Evolutionary conservation across 2,329 filamentous ascomycete genomes (phyloP), one percentile per base, ranked within the genome.

Genomic region (Colletotrichum theobromicola): DNA sequence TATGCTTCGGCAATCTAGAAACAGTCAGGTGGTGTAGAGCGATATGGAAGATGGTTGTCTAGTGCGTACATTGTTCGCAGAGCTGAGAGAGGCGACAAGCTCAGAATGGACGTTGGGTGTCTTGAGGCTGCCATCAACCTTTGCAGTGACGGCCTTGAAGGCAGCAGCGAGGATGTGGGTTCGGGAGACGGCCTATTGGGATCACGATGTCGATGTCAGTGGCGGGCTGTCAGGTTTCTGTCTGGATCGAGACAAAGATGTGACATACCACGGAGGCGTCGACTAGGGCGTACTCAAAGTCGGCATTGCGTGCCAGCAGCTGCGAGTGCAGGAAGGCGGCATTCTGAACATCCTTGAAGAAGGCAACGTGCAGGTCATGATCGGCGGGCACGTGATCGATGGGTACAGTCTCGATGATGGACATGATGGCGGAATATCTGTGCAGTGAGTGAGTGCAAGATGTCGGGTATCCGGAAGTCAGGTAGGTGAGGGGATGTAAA

Each of bases 221-320:
- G 35, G 67, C 30, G 60, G 18, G 24, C 12, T n/a, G 50, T n/a
- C 26, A 30, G 3, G 35, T 24, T 12, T 13, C 35, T 21, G 13
- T 21, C 21, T 50, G 7, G 21, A 26, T 42, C 18, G 32, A 32
- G n/a, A 30, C 21, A n/a, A 57, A 35, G 15, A 13, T 70, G 12
- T 13, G 35, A 42, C 89, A 75, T 88, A 96, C 93, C 82, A 94
- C 91, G 60, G 91, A 92, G 24, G 95, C 95, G 85, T 99, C 96
- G 61, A 99, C 90, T 78, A 99, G 94, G 37, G 96, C 95, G 87
- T 98, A 98, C 84, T 98, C 95, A 79, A 96, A 98, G 10, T 93
- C 93, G 13, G 91, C 81, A 81, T 98, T 98, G 67, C 94, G 94
- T 7, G 91, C 90, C n/a, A 98, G 88, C 7, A 99, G 91, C 85